Evolutionary conservation across 208 protist genomes (phyloP), one percentile per base, ranked within the genome.

Genomic region (Trypanosoma boissoni): DNA sequence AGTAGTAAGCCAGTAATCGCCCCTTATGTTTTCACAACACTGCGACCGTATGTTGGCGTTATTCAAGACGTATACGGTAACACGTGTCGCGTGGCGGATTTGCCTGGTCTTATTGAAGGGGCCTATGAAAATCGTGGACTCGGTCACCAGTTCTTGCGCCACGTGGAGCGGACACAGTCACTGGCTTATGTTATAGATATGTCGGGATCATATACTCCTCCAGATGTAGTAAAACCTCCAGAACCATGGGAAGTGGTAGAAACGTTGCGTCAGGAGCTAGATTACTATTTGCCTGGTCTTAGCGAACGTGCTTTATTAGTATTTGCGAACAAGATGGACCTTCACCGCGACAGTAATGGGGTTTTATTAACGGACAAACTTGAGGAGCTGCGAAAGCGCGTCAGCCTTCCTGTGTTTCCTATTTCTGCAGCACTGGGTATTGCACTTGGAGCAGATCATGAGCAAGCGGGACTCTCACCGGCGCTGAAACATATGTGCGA

Each of bases 261-360:
- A 48, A 65, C 68, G 14, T 73, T 97, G 28, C 67, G 78, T 41
- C 41, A 74, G 20, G 88, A 97, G 71, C 60, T 95, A 18, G 86
- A 94, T 59, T 97, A 94, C 72, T 97, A 95, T 64, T 61, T 85
- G 5, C 76, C 80, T 1, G 64, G 73, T 3, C 61, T 95, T 27
- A 88, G 80, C 28, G 72, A 78, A 36, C 64, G 78, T 12, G 88
- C 81, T 28, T 62, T 94, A 39, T 90, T 94, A 78, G 66, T 92
- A 27, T 88, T 93, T 32, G 89, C 86, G 2, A 97, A 95, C 66
- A 97, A 97, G 66, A 97, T 95, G 88, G 92, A 97, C 64, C 29
- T 91, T 0, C 67, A 80, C 24, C 66, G 54, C 20, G 92, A 95
- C 55, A 62, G 43, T 26, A 34, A 54, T 3, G 87, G 88, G 3